These are phyloP conservation scores for Coemansia sp. DNA, from an alignment of 192 early-diverging fungal species.

Conservation along the genomic window DNA sequence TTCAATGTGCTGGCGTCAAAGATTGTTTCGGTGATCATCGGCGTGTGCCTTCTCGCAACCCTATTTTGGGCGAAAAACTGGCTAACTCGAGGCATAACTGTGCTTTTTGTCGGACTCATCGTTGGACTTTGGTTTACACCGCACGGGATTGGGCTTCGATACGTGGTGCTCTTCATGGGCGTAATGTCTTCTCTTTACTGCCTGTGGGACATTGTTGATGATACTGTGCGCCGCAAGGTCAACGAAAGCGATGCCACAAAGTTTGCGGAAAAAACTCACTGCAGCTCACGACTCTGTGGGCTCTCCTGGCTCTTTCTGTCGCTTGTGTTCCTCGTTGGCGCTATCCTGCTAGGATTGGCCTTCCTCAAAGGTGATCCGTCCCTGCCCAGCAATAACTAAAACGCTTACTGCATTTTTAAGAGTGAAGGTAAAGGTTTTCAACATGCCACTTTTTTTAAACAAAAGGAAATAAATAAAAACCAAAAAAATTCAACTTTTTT, in stretches of 20 bases:
- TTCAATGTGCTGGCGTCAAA: constrained; percentile 90
- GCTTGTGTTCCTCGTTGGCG: constrained; percentile 74
- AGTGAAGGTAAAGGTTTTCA: too few relatives aligned
- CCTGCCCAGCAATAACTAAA: background rate
- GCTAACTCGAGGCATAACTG: constrained; percentile 77
- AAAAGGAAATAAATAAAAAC: too few relatives aligned
- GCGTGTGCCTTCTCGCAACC: constrained; percentile 76
- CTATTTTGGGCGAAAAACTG: constrained; percentile 91
- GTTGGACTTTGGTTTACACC: constrained; percentile 84
- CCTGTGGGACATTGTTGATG: constrained; percentile 96
- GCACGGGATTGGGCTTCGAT: constrained; percentile 72
- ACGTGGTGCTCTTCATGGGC: constrained; percentile 93
- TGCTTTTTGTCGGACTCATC: constrained; percentile 82
- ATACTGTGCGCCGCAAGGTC: constrained; percentile 86
- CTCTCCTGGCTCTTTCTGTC: constrained; percentile 89
- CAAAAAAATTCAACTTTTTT: too few relatives aligned
- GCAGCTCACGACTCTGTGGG: constrained; percentile 85
- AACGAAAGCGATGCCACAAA: constrained; percentile 92
- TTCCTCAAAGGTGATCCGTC: constrained; percentile 68
- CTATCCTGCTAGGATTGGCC: constrained; percentile 77
- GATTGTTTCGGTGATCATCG: constrained; percentile 81
- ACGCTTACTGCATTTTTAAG: background rate
- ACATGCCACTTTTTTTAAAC: background rate
- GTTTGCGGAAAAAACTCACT: constrained; percentile 77
- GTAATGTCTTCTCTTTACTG: constrained; percentile 93